Evolutionary conservation across 1,284 basidiomycete genomes (phyloP).

Genomic region (Leccinum huronense): DNA sequence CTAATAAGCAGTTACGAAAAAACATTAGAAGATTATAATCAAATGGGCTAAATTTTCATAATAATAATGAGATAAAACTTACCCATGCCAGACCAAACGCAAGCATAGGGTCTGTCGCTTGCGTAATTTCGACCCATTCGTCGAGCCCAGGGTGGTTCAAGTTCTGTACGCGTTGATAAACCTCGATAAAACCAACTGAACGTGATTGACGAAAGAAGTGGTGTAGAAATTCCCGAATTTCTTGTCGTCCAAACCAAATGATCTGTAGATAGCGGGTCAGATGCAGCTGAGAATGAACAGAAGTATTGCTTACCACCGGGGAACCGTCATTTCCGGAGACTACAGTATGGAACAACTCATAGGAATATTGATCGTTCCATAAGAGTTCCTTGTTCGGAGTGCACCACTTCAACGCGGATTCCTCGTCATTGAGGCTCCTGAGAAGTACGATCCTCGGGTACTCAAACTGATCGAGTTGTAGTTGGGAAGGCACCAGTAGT

Average conservation of each 20-base stretch:
- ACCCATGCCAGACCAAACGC: neutral
- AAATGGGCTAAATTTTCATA: too few relatives aligned
- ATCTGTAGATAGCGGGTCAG: neutral
- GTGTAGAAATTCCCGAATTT: neutral
- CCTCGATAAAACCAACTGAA: neutral
- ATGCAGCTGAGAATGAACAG: neutral
- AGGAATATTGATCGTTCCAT: neutral
- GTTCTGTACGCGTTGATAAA: neutral
- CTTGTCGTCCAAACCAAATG: neutral
- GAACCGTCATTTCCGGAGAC: neutral
- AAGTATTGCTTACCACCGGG: neutral
- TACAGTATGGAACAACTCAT: neutral
- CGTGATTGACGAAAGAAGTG: neutral
- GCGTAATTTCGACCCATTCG: neutral
- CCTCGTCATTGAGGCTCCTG: neutral
- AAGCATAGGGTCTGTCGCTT: neutral
- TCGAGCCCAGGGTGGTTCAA: neutral
- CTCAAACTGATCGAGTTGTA: neutral
- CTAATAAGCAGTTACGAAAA: too few relatives aligned
- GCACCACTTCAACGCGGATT: neutral
- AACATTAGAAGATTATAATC: too few relatives aligned
- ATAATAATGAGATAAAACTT: neutral
- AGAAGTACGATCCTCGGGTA: neutral
- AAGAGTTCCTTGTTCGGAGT: neutral
- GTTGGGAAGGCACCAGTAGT: neutral